Base-by-base conservation (phyloP, 257 asterid species). In the Fraxinus pennsylvanica region DNA sequence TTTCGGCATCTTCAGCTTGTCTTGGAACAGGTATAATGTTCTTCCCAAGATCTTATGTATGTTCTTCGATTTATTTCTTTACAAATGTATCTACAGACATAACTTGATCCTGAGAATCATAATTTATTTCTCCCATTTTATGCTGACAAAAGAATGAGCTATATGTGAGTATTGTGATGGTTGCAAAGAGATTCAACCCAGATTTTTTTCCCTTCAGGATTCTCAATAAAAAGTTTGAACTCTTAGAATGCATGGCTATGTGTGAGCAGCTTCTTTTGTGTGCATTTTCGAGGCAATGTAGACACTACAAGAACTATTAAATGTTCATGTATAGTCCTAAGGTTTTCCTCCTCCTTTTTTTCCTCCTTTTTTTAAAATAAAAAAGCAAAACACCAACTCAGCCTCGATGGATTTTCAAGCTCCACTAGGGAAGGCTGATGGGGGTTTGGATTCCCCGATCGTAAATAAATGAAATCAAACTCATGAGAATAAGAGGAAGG, bases 1-100 rank as follows among this genome's bases (percentile, higher is more conserved):
- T 88, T 92, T 87, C 86, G 74, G 83, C 95, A 92, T 87, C 97
- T 92, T 85, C 95, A 88, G 85, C 90, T 81, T 71, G 94, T 88
- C 74, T 85, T 85, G 93, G 91, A 86, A 83, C 91, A 88, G 98
- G 98, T 95, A 93, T 35, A 63, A 35, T 74, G 67, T 74, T 74
- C 39, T 66, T 73, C 74, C 77, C 38, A 7, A 63, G 9, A 70
- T 7, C 59, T 29, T 61, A 43, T 59, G 66, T 17, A 67, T 30
- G 63, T 36, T 22, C 59, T 63, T 73, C 38, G 15, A 50, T 17
- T 27, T 39, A 50, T 3, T 19, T 52, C 33, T 29, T 27, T 69
- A 47, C 19, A 17, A 61, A 43, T 59, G 41, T 74, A 67, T 73
- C 74, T 19, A 63, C 1, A 15, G 43, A 61, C 66, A 14, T 68